These are phyloP conservation scores for Arxiozyma bovina DNA, from an alignment of 1,139 yeast species.

Conservation along the genomic window DNA sequence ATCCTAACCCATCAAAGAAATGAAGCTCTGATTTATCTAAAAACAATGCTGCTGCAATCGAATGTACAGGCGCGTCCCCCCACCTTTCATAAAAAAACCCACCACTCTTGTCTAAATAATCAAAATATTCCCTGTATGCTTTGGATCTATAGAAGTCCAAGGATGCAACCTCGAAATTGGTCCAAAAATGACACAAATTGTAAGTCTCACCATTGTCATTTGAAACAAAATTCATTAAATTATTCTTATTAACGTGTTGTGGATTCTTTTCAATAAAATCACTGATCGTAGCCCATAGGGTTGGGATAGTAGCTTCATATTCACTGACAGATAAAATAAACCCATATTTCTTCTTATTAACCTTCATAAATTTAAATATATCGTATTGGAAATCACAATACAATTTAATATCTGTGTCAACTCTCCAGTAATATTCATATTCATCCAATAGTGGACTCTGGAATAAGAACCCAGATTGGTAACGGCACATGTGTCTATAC, in stretches of 20 bases:
- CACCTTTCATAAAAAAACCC: conserved; percentile 88
- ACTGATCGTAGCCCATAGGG: conserved; percentile 73
- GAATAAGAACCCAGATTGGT: conserved; percentile 83
- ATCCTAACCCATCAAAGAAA: conserved; percentile 77
- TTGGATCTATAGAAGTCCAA: conserved; percentile 66
- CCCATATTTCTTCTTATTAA: conserved; percentile 63
- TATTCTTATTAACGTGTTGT: conserved; percentile 54
- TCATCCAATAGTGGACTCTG: conserved; percentile 62
- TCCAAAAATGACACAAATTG: conserved; percentile 83
- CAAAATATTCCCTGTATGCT: conserved; percentile 61
- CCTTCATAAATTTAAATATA: conserved; percentile 71
- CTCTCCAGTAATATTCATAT: conserved; percentile 89
- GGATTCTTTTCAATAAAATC: conserved; percentile 58
- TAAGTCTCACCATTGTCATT: conserved; percentile 59
- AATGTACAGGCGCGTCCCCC: conserved; percentile 92
- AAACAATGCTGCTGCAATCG: conserved; percentile 75
- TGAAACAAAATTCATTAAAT: conserved; percentile 63
- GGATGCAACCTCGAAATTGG: conserved; percentile 74
- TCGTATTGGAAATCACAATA: conserved; percentile 79
- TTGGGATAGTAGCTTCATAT: conserved; percentile 68
- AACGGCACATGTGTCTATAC: conserved; percentile 87
- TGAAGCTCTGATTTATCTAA: conserved; percentile 59
- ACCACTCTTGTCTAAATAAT: conserved; percentile 65
- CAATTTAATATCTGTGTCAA: conserved; percentile 75
- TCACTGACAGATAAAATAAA: conserved; percentile 81